Conservation (phyloP, 2,329 filamentous ascomycete species). For the Niveomyces coronatus region DNA sequence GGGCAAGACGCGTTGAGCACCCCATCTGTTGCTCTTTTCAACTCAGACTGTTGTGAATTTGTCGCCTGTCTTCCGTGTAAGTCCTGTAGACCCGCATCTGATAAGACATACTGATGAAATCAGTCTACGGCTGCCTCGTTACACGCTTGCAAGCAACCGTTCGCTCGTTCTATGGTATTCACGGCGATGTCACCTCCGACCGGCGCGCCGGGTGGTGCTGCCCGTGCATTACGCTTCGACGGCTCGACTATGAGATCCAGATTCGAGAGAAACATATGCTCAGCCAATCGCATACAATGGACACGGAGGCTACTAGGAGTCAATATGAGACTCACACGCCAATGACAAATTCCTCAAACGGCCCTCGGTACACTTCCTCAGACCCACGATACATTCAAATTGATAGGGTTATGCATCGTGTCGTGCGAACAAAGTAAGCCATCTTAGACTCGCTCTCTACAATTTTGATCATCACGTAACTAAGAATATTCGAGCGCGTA, state of each 20-base stretch:
- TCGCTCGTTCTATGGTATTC: constrained; percentile 23
- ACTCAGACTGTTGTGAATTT: constrained; percentile 17
- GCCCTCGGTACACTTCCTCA: background rate
- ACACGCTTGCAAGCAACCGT: constrained; percentile 20
- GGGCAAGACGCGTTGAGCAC: constrained; percentile 13
- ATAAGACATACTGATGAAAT: no score
- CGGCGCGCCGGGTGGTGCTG: constrained; percentile 18
- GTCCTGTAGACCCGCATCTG: constrained; percentile 2
- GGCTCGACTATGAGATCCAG: constrained; percentile 23
- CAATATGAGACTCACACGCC: constrained; percentile 15
- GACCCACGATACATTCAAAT: background rate
- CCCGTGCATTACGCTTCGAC: constrained; percentile 18
- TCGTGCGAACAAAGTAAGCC: no score
- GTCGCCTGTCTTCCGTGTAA: constrained; percentile 19
- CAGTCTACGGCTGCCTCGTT: constrained; percentile 23
- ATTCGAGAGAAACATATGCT: constrained; percentile 20
- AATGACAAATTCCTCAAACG: constrained; percentile 14
- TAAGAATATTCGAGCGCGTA: background rate
- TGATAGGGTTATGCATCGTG: background rate
- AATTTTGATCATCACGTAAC: no score
- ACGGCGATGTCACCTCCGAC: constrained; percentile 17
- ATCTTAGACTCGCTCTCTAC: no score
- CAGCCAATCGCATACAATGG: no score
- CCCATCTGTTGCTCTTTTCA: constrained; percentile 13
- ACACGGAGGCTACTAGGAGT: no score